Evolutionary conservation across 768 basidiomycete species (phyloP), one percentile per base, ranked within the genome.

Genomic region (Hygrocybe coccinea): DNA sequence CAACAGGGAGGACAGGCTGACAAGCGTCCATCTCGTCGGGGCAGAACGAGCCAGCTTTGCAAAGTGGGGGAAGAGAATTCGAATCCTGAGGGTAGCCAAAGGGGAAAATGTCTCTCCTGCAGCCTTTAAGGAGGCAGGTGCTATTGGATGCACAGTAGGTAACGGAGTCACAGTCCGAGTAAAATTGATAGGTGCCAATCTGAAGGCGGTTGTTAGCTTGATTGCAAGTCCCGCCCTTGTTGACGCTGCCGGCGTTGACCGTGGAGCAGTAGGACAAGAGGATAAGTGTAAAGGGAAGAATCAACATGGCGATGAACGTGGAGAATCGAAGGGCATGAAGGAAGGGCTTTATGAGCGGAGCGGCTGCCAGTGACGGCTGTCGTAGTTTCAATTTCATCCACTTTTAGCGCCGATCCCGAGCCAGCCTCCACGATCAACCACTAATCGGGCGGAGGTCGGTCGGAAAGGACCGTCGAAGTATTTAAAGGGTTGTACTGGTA

Each of bases 1-100:
- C 84, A 2, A 90, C 82, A 1, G 79, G 54, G 14, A 88, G 72
- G 34, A 85, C 61, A 5, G 70, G 59, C 64, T 85, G 80, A 71
- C 91, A 95, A 7, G 68, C 72, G 59, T 84, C 83, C 56, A 81
- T 82, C 71, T 93, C 93, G 63, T 94, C 91, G 0, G 90, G 90
- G 68, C 91, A 94, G 68, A 93, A 94, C 63, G 80, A 65, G 17
- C 81, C 85, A 33, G 62, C 60, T 7, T 72, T 65, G 64, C 91
- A 94, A 60, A 81, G 76, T 10, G 76, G 71, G 1, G 91, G 91
- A 17, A 89, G 63, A 7, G 62, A 57, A 37, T 69, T 49, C 5
- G 70, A 68, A 17, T 65, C 72, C 52, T 69, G 64, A 7, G 62
- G 12, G 62, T 84, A 91, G 52, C 87, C 87, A 66, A 89, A 86